Evolutionary conservation across 352 stramenopile genomes (phyloP).

Genomic region (Elongisporangium prolatum): DNA sequence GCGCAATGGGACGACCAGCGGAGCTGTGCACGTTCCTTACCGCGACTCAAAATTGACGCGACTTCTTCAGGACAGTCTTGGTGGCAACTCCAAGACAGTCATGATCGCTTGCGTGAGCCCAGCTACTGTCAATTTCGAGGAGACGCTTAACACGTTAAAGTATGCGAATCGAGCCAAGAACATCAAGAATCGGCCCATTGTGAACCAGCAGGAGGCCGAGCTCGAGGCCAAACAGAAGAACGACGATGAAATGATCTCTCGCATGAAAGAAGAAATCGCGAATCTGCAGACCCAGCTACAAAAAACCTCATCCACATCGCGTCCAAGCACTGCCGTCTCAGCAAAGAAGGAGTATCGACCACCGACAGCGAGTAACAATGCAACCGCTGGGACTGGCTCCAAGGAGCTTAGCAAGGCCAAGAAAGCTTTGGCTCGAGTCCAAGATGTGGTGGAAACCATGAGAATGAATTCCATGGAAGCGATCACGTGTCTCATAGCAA

Average conservation of each 20-base stretch:
- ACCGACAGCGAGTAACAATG: not conserved
- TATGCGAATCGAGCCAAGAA: conserved; percentile 99
- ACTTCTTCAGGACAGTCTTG: conserved; percentile 83
- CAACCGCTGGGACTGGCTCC: conserved; percentile 1
- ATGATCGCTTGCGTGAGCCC: conserved; percentile 89
- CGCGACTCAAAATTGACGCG: conserved; percentile 90
- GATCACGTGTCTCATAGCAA: conserved; percentile 61
- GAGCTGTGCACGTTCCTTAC: conserved; percentile 80
- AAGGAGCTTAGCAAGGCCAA: conserved; percentile 30
- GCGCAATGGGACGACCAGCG: conserved; percentile 24
- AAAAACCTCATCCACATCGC: conserved; percentile 16
- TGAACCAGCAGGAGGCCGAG: conserved; percentile 86
- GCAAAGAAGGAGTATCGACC: conserved; percentile 4
- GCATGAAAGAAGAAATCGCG: conserved; percentile 78
- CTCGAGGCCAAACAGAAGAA: conserved; percentile 45
- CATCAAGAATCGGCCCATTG: conserved; percentile 98
- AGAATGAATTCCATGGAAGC: conserved; percentile 55
- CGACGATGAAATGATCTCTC: conserved; percentile 44
- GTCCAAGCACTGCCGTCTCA: conserved; percentile 10
- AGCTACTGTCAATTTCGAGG: conserved; percentile 83
- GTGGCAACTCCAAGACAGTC: conserved; percentile 87
- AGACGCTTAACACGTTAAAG: conserved; percentile 98
- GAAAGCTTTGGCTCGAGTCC: conserved; percentile 31
- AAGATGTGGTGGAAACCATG: conserved; percentile 54
- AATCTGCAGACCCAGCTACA: conserved; percentile 65